A percentile compares a stretch with the other conserved stretches of the same genome.
phyloP scores from a whole-genome alignment of 164 flowering plant species.

The Paratinospora sagittata region DNA sequence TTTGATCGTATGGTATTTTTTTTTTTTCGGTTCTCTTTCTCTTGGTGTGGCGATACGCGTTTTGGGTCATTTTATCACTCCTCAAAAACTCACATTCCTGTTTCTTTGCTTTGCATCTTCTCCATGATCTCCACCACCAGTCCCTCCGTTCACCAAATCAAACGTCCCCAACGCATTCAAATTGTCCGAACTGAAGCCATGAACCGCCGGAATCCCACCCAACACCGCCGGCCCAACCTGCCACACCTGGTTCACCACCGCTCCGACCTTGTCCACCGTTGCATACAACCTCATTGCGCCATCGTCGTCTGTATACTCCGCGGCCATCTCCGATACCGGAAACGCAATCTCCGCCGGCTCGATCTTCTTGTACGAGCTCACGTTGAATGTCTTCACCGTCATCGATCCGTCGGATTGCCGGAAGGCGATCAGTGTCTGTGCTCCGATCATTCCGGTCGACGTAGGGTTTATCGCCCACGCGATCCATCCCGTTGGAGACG shows the following conservation, averaged over 20 bases:
- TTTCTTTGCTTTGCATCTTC: slow-evolving; percentile 20
- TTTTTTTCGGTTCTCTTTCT: too few relatives aligned
- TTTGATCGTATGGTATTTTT: too few relatives aligned
- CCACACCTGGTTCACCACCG: slow-evolving; percentile 69
- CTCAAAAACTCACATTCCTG: slow-evolving; percentile 41
- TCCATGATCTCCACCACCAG: neutral
- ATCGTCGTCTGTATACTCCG: slow-evolving; percentile 20
- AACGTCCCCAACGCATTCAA: slow-evolving; percentile 40
- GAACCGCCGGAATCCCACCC: slow-evolving; percentile 33
- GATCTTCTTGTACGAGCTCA: slow-evolving; percentile 24
- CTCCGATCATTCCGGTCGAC: slow-evolving; percentile 36
- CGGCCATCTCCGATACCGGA: slow-evolving; percentile 24
- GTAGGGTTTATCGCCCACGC: slow-evolving; percentile 63
- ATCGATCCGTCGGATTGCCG: slow-evolving; percentile 19
- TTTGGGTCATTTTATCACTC: too few relatives aligned
- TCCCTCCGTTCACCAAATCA: slow-evolving; percentile 9
- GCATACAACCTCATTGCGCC: slow-evolving; percentile 44
- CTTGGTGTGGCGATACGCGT: too few relatives aligned
- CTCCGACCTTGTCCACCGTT: slow-evolving; percentile 19
- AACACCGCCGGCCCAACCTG: slow-evolving; percentile 56
- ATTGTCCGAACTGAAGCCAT: slow-evolving; percentile 37
- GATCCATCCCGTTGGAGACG: slow-evolving; percentile 41
- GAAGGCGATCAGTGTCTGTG: slow-evolving; percentile 44
- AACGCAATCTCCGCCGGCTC: slow-evolving; percentile 21
- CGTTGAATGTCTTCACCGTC: slow-evolving; percentile 32